Base-by-base conservation (phyloP, 805 yeast genomes). In the Scheffersomyces amazonensis region DNA sequence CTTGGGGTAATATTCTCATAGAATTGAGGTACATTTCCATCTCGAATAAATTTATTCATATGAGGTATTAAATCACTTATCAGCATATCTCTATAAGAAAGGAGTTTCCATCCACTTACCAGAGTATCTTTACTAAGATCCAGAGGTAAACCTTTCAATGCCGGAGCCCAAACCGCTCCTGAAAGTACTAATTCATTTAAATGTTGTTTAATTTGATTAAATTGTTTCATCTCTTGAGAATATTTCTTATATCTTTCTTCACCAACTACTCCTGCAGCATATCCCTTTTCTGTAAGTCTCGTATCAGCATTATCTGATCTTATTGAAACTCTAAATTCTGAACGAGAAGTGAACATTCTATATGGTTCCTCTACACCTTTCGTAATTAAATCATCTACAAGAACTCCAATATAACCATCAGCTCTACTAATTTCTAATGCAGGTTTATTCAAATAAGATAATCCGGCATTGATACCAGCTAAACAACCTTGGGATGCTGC, bases 321-420 rank as follows among this genome's bases (percentile, higher is more conserved):
- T 4, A 89, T 87, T 23, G 89, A 82, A 27, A 93, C 79, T 55
- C 99, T 72, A 58, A 88, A 93, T 58, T 93, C 99, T 0, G 96
- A 86, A 35, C 99, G 75, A 5, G 97, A 88, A 0, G 99, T 93
- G 56, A 93, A 93, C 99, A 93, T 93, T 46, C 99, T 70, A 58
- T 93, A 93, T 1, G 99, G 99, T 59, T 93, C 99, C 43, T 82
- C 87, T 2, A 93, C 96, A 15, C 99, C 99, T 58, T 88, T 88
- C 0, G 96, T 90, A 21, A 90, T 84, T 47, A 93, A 70, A 64
- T 93, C 99, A 60, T 93, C 99, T 34, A 93, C 82, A 41, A 93
- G 66, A 5, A 93, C 96, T 1, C 99, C 99, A 38, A 87, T 74
- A 51, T 87, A 90, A 1, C 96, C 97, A 56, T 89, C 91, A 0